Evolutionary conservation across 495 filamentous ascomycete species (phyloP).

Genomic region (Penicillium lividum): DNA sequence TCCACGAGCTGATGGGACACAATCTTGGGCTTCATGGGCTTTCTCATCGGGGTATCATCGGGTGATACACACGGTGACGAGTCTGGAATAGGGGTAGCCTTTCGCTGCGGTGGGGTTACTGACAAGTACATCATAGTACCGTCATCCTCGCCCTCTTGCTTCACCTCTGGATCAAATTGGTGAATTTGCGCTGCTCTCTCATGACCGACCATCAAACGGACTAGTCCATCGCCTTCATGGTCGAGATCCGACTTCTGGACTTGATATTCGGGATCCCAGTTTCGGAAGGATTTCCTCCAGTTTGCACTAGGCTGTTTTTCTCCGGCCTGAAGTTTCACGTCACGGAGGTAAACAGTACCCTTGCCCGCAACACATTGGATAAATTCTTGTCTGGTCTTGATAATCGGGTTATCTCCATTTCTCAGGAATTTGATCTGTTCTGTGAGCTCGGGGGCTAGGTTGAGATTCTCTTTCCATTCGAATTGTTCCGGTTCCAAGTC

Average conservation of each 20-base stretch:
- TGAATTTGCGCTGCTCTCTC: background rate
- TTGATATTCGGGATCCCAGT: background rate
- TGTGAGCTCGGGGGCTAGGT: background rate
- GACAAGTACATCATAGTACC: background rate
- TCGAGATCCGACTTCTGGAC: background rate
- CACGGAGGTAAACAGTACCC: background rate
- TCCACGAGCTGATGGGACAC: background rate
- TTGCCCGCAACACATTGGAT: background rate
- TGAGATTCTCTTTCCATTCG: constrained; percentile 19
- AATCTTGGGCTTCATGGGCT: background rate
- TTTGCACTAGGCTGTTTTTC: background rate
- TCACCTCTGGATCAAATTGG: background rate
- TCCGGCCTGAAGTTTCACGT: background rate
- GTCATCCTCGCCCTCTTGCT: background rate
- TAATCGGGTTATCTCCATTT: background rate
- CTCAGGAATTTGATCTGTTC: background rate
- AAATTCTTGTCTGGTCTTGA: background rate
- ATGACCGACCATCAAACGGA: background rate
- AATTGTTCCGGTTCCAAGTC: constrained; percentile 14
- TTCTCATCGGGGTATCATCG: background rate
- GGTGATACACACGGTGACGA: background rate
- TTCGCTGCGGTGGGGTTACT: background rate
- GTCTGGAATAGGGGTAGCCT: background rate
- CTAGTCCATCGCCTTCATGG: background rate
- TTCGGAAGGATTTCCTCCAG: background rate